These are phyloP conservation scores for Nannizziopsis barbatae DNA, from an alignment of 2,329 filamentous ascomycete species.

Conservation along the genomic window DNA sequence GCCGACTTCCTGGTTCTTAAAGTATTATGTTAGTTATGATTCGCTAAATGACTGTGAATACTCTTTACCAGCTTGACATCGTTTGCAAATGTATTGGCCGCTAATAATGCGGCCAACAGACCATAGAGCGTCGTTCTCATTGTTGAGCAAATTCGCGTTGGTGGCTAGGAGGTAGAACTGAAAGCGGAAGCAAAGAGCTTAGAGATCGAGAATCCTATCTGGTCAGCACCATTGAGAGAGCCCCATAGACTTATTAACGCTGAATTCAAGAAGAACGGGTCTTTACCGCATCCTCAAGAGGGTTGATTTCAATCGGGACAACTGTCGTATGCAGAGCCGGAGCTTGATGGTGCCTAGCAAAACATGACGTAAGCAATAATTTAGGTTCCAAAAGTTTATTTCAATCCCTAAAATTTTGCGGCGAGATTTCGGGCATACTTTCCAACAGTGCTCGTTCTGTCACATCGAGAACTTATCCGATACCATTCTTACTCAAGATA, in stretches of 20 bases:
- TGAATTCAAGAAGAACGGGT: too few species aligned
- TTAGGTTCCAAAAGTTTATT: neutral
- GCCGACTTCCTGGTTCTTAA: slow-evolving; percentile 61
- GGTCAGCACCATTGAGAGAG: neutral
- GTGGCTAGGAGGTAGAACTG: neutral
- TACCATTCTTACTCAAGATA: neutral
- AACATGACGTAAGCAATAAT: slow-evolving; percentile 11
- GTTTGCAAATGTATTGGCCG: slow-evolving; percentile 32
- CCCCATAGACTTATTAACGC: too few species aligned
- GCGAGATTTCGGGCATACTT: neutral
- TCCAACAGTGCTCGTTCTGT: neutral
- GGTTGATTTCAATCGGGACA: slow-evolving; percentile 1
- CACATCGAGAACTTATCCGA: neutral
- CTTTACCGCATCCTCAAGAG: neutral
- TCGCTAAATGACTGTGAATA: neutral
- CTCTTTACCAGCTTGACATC: slow-evolving; percentile 36
- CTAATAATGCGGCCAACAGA: slow-evolving; percentile 29
- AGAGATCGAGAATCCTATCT: neutral
- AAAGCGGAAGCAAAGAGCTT: neutral
- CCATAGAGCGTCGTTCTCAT: slow-evolving; percentile 34
- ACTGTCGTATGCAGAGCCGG: neutral
- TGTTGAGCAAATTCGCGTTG: slow-evolving; percentile 10
- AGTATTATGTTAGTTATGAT: slow-evolving; percentile 1
- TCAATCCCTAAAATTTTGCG: neutral
- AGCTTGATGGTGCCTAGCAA: neutral